These are phyloP conservation scores for Dianthus caryophyllus DNA, from an alignment of 148 eudicot genomes.

Conservation along the genomic window DNA sequence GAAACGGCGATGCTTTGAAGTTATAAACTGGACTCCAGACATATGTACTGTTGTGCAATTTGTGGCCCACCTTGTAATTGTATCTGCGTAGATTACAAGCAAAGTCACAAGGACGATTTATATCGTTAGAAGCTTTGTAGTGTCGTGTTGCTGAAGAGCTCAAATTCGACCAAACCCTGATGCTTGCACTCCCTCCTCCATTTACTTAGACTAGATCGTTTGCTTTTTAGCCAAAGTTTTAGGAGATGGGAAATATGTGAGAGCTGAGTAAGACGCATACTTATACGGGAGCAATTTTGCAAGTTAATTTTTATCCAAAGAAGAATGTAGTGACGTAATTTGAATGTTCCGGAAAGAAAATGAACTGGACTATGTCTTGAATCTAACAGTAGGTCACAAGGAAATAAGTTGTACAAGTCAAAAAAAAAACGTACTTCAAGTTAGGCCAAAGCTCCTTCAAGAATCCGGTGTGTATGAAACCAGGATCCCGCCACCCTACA, in stretches of 20 bases:
- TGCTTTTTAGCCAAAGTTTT: too few relatives aligned
- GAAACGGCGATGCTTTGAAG: conserved; percentile 68
- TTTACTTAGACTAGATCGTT: too few relatives aligned
- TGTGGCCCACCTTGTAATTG: conserved; percentile 66
- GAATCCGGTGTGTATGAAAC: conserved; percentile 53
- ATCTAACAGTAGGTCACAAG: not conserved
- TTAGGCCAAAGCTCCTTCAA: conserved; percentile 67
- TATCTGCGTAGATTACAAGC: conserved; percentile 40
- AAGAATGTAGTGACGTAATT: too few relatives aligned
- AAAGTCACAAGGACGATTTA: not conserved
- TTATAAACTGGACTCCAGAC: conserved; percentile 47
- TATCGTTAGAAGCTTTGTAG: not conserved
- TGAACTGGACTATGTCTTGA: not conserved
- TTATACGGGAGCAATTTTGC: too few relatives aligned
- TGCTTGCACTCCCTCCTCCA: not conserved
- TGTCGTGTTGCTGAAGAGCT: not conserved
- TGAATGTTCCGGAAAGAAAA: too few relatives aligned
- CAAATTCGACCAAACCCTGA: not conserved
- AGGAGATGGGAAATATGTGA: too few relatives aligned
- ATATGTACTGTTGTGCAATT: conserved; percentile 40
- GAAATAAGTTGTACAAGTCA: not conserved
- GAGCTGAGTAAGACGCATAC: too few relatives aligned
- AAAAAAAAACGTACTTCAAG: conserved; percentile 30
- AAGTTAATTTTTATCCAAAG: too few relatives aligned
- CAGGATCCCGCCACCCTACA: conserved; percentile 75